A percentile compares a stretch with the other conserved stretches of the same genome.
These are phyloP conservation scores for Aspergillus sp. DNA, from an alignment of 2,329 filamentous ascomycete genomes.

Conservation along the genomic window DNA sequence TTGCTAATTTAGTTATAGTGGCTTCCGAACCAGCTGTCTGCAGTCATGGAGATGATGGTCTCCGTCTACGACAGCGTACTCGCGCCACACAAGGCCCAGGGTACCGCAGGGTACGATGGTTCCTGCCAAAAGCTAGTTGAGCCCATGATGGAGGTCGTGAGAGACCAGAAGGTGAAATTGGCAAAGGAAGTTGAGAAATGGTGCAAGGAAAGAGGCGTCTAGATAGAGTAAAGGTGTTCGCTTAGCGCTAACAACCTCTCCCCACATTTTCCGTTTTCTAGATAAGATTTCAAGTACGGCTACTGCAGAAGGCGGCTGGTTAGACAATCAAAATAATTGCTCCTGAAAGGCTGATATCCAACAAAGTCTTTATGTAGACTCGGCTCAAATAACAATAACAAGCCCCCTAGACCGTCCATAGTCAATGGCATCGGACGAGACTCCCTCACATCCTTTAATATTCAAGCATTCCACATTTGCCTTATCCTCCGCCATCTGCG, in stretches of 20 bases:
- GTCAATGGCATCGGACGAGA: constrained; percentile 35
- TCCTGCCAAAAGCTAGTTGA: constrained; percentile 37
- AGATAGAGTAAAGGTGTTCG: background rate
- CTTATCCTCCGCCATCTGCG: constrained; percentile 10
- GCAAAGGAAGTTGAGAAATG: constrained; percentile 46
- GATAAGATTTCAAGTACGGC: background rate
- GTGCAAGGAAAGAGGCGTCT: constrained; percentile 47
- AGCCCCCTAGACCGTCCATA: constrained; percentile 33
- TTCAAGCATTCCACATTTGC: constrained; percentile 17
- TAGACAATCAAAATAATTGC: background rate
- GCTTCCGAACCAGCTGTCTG: constrained; percentile 50
- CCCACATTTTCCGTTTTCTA: background rate
- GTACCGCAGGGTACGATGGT: constrained; percentile 22
- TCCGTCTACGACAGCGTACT: constrained; percentile 43
- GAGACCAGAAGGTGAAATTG: constrained; percentile 34
- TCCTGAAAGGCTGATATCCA: background rate
- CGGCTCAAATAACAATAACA: constrained; percentile 21
- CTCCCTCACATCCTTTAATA: constrained; percentile 28
- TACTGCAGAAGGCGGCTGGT: background rate
- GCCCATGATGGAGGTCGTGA: constrained; percentile 39
- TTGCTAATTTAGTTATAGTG: constrained; percentile 30
- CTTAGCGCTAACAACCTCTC: background rate
- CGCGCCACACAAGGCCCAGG: constrained; percentile 32
- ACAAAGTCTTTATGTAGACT: background rate
- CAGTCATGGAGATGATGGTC: constrained; percentile 52